phyloP scores from a whole-genome alignment of 371 early-diverging fungal genomes.

The Nematocida displodere region DNA sequence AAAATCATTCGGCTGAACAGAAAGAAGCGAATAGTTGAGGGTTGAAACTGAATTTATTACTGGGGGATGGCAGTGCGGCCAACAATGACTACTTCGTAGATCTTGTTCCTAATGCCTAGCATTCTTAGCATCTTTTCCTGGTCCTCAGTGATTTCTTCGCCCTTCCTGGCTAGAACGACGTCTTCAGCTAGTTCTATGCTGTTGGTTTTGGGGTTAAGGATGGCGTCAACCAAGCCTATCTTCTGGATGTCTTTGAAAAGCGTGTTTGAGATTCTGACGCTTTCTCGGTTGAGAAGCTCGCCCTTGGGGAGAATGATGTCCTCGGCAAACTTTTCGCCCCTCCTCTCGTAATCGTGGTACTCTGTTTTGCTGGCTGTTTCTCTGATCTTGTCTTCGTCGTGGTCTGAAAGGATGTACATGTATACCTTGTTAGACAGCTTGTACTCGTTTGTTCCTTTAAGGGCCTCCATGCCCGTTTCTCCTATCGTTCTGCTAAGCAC shows the following conservation, averaged over 20 bases:
- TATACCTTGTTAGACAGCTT: conserved; percentile 38
- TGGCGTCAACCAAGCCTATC: conserved; percentile 9
- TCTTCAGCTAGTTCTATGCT: conserved; percentile 41
- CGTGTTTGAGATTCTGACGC: conserved; percentile 31
- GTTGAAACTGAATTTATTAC: conserved; percentile 15
- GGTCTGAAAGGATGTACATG: conserved; percentile 9
- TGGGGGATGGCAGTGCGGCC: conserved; percentile 1
- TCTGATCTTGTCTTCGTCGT: background rate
- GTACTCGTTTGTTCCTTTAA: conserved; percentile 20
- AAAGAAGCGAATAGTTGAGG: background rate
- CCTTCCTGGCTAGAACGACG: conserved; percentile 18
- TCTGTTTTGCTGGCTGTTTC: background rate
- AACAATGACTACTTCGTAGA: conserved; percentile 9
- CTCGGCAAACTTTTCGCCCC: background rate
- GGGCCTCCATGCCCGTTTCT: background rate
- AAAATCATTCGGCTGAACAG: conserved; percentile 1
- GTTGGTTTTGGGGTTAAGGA: conserved; percentile 52
- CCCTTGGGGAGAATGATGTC: conserved; percentile 40
- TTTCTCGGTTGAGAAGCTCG: conserved; percentile 29
- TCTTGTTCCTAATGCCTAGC: conserved; percentile 38
- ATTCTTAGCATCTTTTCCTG: conserved; percentile 33
- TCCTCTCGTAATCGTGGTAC: conserved; percentile 28
- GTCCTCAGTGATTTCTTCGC: conserved; percentile 36
- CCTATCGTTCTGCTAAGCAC: conserved; percentile 23
- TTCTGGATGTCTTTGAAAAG: conserved; percentile 30